Conservation (phyloP, 768 basidiomycete species). For the Lentinula detonsa region DNA sequence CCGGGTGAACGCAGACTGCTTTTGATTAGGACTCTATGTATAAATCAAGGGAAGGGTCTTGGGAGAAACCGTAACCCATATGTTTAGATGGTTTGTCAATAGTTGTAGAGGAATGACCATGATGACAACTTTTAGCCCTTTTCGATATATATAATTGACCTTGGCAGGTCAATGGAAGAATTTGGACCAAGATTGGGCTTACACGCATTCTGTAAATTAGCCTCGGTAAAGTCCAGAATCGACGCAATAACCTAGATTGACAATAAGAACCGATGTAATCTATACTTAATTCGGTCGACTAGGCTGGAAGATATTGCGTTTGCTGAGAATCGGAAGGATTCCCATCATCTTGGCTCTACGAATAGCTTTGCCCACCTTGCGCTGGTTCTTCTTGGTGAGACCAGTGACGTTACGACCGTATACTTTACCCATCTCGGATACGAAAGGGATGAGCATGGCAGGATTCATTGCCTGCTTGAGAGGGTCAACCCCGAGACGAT, state of each 20-base stretch:
- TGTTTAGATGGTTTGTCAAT: too few species aligned
- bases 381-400: constrained; percentile 75
- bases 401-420: constrained; percentile 59
- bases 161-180: not conserved
- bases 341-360: constrained; percentile 91
- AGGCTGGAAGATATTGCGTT: constrained; percentile 9
- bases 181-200: not conserved
- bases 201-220: not conserved
- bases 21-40: not conserved
- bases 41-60: too few species aligned
- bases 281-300: not conserved
- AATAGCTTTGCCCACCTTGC: constrained; percentile 77
- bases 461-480: constrained; percentile 62
- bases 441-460: constrained; percentile 45
- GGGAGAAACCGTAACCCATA: too few species aligned
- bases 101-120: too few species aligned
- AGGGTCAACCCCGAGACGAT: constrained; percentile 69
- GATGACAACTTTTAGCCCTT: too few species aligned
- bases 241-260: not conserved
- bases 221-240: not conserved
- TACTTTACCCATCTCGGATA: constrained; percentile 81
- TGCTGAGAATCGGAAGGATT: constrained; percentile 56
- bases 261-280: not conserved
- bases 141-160: not conserved
- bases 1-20: not conserved